Percentiles rank a stretch among this genome's conserved stretches.
These are phyloP conservation scores for Zelopaecilomyces penicillatus DNA, from an alignment of 2,329 filamentous ascomycete species.

Conservation along the genomic window DNA sequence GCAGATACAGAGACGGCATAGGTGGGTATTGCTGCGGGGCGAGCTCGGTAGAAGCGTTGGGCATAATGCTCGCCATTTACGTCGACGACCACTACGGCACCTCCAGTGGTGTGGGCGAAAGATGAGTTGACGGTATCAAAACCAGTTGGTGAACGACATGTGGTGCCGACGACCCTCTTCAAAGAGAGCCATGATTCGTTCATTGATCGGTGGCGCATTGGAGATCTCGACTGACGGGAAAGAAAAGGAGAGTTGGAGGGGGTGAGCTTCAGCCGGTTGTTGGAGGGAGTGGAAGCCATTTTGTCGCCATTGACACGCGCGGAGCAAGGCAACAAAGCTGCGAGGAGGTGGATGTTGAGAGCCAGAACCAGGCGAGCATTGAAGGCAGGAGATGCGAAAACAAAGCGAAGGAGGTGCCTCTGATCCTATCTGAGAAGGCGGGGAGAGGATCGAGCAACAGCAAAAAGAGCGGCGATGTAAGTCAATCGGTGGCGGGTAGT, in stretches of 20 bases:
- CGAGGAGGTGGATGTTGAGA: no score
- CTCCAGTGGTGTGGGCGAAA: conserved; percentile 89
- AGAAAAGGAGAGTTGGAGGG: conserved; percentile 69
- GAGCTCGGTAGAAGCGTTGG: conserved; percentile 86
- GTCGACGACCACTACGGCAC: conserved; percentile 82
- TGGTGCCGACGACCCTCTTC: conserved; percentile 83
- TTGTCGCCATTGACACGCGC: conserved; percentile 41
- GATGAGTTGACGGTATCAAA: conserved; percentile 72
- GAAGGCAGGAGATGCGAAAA: conserved; percentile 4
- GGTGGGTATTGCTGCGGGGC: conserved; percentile 64
- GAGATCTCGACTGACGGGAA: conserved; percentile 54
- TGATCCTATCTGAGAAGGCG: no score
- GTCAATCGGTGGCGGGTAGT: no score
- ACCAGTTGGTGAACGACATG: conserved; percentile 72
- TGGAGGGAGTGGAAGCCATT: conserved; percentile 51
- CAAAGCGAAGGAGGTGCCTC: no score
- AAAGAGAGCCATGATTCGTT: conserved; percentile 59
- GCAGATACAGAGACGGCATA: conserved; percentile 49
- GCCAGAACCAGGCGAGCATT: conserved; percentile 9
- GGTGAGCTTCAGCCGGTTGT: conserved; percentile 58
- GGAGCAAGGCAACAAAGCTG: background rate
- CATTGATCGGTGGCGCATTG: conserved; percentile 40
- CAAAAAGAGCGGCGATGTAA: no score
- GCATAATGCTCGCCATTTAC: conserved; percentile 59
- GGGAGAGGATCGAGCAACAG: no score